Evolutionary conservation across 202 grass and related monocot genomes (phyloP).

Genomic region (Hordeum pubiflorum): DNA sequence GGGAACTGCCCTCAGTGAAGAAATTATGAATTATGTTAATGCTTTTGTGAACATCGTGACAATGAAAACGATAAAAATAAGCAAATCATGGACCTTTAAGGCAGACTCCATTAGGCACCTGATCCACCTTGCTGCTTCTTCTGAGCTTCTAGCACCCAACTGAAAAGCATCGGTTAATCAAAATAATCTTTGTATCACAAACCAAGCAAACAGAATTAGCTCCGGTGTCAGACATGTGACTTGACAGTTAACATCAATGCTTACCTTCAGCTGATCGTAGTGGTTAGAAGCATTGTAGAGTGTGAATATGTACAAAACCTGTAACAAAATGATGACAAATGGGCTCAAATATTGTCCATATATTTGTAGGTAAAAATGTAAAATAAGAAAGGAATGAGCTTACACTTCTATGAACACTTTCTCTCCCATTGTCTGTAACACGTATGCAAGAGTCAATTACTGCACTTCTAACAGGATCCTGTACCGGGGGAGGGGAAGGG

Average conservation of each 20-base stretch:
- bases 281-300: slow-evolving; percentile 80
- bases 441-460: slow-evolving; percentile 69
- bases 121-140: slow-evolving; percentile 97
- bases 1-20: slow-evolving; percentile 36
- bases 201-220: not conserved
- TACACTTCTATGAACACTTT: slow-evolving; percentile 87
- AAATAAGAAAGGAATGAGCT: slow-evolving; percentile 13
- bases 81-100: slow-evolving; percentile 56
- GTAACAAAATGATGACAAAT: slow-evolving; percentile 24
- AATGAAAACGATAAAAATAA: slow-evolving; percentile 23
- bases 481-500: slow-evolving; percentile 19
- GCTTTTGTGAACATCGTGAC: slow-evolving; percentile 25
- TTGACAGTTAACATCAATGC: not conserved
- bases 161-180: slow-evolving; percentile 36
- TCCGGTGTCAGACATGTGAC: not conserved
- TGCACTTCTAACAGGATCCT: slow-evolving; percentile 92
- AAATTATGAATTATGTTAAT: slow-evolving; percentile 28
- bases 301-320: slow-evolving; percentile 95
- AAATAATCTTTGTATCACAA: not conserved
- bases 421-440: slow-evolving; percentile 89
- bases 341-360: not conserved
- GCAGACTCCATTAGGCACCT: slow-evolving; percentile 78
- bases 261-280: slow-evolving; percentile 85
- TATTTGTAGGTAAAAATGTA: slow-evolving; percentile 8
- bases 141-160: slow-evolving; percentile 95